phyloP scores from a whole-genome alignment of 306 rosid species.

The Dryas octopetala region DNA sequence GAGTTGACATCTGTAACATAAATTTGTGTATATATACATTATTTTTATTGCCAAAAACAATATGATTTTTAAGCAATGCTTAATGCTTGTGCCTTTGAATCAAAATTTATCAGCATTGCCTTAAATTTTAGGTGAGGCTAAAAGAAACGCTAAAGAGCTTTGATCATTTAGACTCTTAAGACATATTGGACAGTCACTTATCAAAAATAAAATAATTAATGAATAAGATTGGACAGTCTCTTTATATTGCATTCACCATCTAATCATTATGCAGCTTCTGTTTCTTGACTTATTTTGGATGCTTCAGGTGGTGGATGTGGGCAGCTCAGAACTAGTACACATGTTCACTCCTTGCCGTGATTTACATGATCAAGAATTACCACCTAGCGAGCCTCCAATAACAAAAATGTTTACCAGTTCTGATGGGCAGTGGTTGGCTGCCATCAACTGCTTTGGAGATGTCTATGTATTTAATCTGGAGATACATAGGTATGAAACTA shows the following conservation, averaged over 20 bases:
- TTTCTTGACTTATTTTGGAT: slow-evolving; percentile 23
- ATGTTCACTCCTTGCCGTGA: slow-evolving; percentile 68
- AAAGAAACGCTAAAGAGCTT: slow-evolving; percentile 1
- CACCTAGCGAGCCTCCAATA: slow-evolving; percentile 86
- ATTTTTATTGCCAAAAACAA: background rate
- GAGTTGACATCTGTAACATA: no score
- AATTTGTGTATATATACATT: no score
- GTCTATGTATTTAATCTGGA: slow-evolving; percentile 83
- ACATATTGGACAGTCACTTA: background rate
- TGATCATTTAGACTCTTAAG: background rate
- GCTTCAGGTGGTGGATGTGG: slow-evolving; percentile 69
- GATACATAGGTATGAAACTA: slow-evolving; percentile 55
- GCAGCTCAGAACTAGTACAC: slow-evolving; percentile 52
- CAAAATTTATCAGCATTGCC: background rate
- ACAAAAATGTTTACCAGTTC: slow-evolving; percentile 86
- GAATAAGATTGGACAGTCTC: background rate
- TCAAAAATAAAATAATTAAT: background rate
- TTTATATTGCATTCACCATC: background rate
- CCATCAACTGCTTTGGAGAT: slow-evolving; percentile 98
- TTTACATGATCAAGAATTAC: slow-evolving; percentile 50
- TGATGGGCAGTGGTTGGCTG: slow-evolving; percentile 97
- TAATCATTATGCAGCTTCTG: slow-evolving; percentile 7
- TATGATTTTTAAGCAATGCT: background rate
- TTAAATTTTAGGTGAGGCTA: background rate
- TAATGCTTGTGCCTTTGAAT: background rate